A percentile compares a stretch with the other conserved stretches of the same genome.
Conservation (phyloP, 2,329 filamentous ascomycete genomes). For the Aureobasidium sp. region DNA sequence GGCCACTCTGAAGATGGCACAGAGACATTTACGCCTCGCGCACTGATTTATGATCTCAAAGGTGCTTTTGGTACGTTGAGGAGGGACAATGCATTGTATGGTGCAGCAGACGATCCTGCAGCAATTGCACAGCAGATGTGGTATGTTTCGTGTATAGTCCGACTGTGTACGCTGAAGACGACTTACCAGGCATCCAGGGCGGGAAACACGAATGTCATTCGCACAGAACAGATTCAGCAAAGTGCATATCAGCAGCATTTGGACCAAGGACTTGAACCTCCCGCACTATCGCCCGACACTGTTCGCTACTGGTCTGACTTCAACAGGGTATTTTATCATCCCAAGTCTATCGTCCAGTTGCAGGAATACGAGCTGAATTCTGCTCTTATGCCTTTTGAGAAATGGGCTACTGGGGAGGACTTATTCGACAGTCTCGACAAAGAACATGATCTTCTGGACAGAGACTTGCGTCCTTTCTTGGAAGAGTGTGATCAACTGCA, state of each 20-base stretch:
- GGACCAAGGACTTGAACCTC: constrained; percentile 59
- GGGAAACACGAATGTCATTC: constrained; percentile 60
- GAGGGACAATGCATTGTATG: constrained; percentile 84
- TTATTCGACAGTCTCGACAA: constrained; percentile 51
- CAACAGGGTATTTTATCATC: constrained; percentile 86
- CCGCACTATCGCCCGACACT: constrained; percentile 57
- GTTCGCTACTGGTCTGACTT: constrained; percentile 98
- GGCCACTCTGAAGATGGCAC: constrained; percentile 75
- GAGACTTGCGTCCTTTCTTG: constrained; percentile 79
- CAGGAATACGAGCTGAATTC: constrained; percentile 83
- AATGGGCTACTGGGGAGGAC: constrained; percentile 65
- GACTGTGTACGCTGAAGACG: neutral
- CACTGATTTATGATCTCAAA: constrained; percentile 91
- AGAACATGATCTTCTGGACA: constrained; percentile 80
- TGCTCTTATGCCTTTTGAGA: constrained; percentile 72
- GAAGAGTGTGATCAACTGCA: constrained; percentile 94
- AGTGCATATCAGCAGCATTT: constrained; percentile 75
- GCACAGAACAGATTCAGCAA: constrained; percentile 58
- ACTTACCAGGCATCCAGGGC: constrained; percentile 43
- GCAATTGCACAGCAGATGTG: constrained; percentile 27
- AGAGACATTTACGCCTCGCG: constrained; percentile 88
- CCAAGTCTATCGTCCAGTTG: constrained; percentile 76
- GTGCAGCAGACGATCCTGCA: constrained; percentile 42
- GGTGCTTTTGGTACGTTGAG: constrained; percentile 83
- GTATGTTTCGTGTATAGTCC: constrained; percentile 26